Percentiles rank a stretch among this genome's conserved stretches.
These are phyloP conservation scores for Fusarium fracticaudum DNA, from an alignment of 2,329 filamentous ascomycete species.

Conservation along the genomic window DNA sequence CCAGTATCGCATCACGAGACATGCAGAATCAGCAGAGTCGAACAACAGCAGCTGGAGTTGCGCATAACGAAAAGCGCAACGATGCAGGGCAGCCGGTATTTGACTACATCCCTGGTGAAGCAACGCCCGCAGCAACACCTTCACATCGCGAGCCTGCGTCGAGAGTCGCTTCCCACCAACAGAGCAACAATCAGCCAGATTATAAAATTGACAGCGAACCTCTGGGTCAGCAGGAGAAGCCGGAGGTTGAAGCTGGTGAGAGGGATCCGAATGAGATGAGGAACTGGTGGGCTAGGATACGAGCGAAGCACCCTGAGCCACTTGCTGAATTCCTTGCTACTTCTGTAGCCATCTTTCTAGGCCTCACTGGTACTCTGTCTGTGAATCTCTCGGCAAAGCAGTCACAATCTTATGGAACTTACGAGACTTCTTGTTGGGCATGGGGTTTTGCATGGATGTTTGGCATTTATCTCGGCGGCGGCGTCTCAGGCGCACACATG, in stretches of 20 bases:
- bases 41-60: conserved; percentile 3
- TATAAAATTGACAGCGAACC: conserved; percentile 31
- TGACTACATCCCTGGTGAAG: conserved; percentile 4
- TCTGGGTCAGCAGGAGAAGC: conserved; percentile 19
- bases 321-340: conserved; percentile 38
- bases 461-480: conserved; percentile 39
- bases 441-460: conserved; percentile 43
- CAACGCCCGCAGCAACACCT: neutral
- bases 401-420: conserved; percentile 21
- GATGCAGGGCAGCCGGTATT: conserved; percentile 22
- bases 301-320: conserved; percentile 34
- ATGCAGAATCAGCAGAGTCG: conserved; percentile 12
- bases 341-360: conserved; percentile 26
- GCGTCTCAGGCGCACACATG: conserved; percentile 45
- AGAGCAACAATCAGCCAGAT: conserved; percentile 1
- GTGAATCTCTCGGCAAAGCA: conserved; percentile 32
- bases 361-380: conserved; percentile 24
- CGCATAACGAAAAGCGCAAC: conserved; percentile 12
- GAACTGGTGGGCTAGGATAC: conserved; percentile 37
- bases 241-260: conserved; percentile 20
- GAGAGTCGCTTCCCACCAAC: neutral
- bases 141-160: neutral
- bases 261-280: conserved; percentile 26
- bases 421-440: conserved; percentile 39
- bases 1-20: neutral